Conservation (phyloP, 352 stramenopile species). For the Pythium insidiosum region DNA sequence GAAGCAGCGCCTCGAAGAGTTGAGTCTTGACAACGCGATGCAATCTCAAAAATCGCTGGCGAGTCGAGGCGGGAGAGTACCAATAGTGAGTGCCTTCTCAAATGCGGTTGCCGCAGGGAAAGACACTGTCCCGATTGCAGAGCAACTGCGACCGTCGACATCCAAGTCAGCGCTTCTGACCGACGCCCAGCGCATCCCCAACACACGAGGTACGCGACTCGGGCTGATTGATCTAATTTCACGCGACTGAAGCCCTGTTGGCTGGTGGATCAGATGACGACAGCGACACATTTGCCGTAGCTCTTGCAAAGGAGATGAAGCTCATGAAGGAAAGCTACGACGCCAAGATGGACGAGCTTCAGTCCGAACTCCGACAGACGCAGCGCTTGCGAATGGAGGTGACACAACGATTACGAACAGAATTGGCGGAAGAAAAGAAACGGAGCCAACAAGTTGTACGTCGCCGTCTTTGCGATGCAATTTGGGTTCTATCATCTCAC, state of each 20-base stretch:
- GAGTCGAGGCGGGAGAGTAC: background rate
- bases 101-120: slow-evolving; percentile 55
- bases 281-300: slow-evolving; percentile 65
- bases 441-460: slow-evolving; percentile 31
- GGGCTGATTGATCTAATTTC: background rate
- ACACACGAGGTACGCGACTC: background rate
- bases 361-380: slow-evolving; percentile 32
- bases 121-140: slow-evolving; percentile 39
- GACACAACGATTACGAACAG: slow-evolving; percentile 29
- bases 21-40: slow-evolving; percentile 24
- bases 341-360: slow-evolving; percentile 51
- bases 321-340: slow-evolving; percentile 66
- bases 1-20: slow-evolving; percentile 39
- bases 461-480: background rate
- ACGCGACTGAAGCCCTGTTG: background rate
- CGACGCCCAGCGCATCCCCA: background rate
- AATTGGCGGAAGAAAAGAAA: slow-evolving; percentile 41
- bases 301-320: slow-evolving; percentile 57
- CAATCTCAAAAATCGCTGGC: background rate
- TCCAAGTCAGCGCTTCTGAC: slow-evolving; percentile 5
- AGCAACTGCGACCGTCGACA: slow-evolving; percentile 33
- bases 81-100: slow-evolving; percentile 42
- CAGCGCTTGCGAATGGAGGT: slow-evolving; percentile 37
- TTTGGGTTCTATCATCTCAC: background rate
- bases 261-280: slow-evolving; percentile 31